Evolutionary conservation across 495 filamentous ascomycete species (phyloP), one percentile per base, ranked within the genome.

Genomic region (Pyronema domesticum): DNA sequence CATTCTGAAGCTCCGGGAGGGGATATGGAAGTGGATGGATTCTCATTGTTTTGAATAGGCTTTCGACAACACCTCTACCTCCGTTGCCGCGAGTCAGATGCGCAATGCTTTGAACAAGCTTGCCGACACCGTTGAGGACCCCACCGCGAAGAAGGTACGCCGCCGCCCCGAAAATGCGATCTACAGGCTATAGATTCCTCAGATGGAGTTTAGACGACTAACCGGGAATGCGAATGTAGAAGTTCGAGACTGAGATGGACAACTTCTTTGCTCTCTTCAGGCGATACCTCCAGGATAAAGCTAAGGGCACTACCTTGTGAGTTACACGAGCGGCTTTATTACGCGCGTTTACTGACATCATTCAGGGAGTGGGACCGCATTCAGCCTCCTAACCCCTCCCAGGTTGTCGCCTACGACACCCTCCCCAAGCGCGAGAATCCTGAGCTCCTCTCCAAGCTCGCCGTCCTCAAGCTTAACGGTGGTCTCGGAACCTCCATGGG

Each of bases 241-340:
- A 82, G 44, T 99, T 95, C 70, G 91, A 96, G 73, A 89, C 88
- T 11, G 91, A 99, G 73, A 96, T 94, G 86, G 91, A 99, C 79
- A 99, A 99, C 80, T 99, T 99, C 78, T 99, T 89, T 67, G 82
- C 86, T 51, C 83, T 99, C 60, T 99, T 99, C 81, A 83, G 93
- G 57, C 78, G 91, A 67, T 99, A 94, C 69, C 76, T 99, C 47
- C 95, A 94, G 64, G 91, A 99, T 74, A 95, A 95, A 74, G 93
- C 91, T 56, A 98, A 95, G 77, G 89, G 89, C 64, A 95, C 86
- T 67, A 80, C 76, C 37, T 77, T 94, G 77, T 82, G 70, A 58
- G 79, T 71, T 37, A 15, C 52, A 35, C 11, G 17, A 10, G 23
- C 17, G 23, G 13, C 13, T 47, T 19, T 3, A 19, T 19, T 14